Conservation (phyloP, 1,284 basidiomycete genomes). For the Sporisorium exsertum region DNA sequence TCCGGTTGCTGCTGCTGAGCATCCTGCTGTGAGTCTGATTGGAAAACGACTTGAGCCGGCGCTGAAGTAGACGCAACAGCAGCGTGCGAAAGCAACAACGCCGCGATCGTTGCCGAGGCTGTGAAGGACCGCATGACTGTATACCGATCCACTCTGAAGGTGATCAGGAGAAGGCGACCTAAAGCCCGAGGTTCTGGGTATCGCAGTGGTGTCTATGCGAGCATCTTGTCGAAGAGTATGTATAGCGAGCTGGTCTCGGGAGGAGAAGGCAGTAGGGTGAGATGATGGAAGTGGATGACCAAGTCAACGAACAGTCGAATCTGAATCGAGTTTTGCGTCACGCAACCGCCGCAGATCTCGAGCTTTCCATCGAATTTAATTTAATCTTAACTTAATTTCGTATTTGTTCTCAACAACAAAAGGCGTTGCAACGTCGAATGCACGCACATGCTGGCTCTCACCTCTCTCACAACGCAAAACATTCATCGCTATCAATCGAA, state of each 20-base stretch:
- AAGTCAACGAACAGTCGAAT: too few relatives aligned
- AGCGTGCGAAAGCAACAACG: constrained; percentile 14
- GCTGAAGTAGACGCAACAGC: constrained; percentile 4
- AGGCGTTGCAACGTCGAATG: too few relatives aligned
- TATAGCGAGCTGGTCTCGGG: background rate
- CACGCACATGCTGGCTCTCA: background rate
- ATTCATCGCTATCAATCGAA: background rate
- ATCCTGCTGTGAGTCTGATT: constrained; percentile 3
- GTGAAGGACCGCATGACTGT: constrained; percentile 4
- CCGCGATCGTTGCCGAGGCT: constrained; percentile 13
- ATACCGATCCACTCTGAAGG: background rate
- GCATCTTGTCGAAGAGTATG: background rate
- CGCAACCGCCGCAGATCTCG: background rate
- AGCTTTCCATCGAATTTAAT: background rate
- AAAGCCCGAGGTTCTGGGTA: background rate
- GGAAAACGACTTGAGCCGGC: constrained; percentile 19
- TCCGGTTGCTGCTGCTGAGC: background rate
- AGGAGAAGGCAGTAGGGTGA: background rate
- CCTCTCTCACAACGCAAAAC: background rate
- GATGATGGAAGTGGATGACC: background rate
- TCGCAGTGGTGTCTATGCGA: background rate
- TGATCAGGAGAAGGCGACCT: background rate
- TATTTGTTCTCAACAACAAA: too few relatives aligned
- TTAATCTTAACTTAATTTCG: background rate
- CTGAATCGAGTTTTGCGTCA: background rate